A percentile compares a stretch with the other conserved stretches of the same genome.
Evolutionary conservation across 2,329 filamentous ascomycete genomes (phyloP).

Genomic region (Penicillium sp.): DNA sequence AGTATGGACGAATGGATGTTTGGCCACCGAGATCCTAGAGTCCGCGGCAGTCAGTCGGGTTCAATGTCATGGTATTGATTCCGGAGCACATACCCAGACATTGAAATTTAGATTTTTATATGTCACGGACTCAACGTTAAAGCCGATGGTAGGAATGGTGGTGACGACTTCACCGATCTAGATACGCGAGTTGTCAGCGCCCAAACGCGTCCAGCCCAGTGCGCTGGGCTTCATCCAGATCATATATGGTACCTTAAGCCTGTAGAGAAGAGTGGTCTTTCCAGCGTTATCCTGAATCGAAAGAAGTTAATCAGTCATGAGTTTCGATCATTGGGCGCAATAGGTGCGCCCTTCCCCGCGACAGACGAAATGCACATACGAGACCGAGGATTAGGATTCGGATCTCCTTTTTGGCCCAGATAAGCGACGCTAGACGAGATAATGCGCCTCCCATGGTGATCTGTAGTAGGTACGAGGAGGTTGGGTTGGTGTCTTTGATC

Average conservation of each 20-base stretch:
- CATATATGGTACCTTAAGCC: conserved; percentile 70
- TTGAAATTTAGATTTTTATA: conserved; percentile 99
- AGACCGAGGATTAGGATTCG: conserved; percentile 91
- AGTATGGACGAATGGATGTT: conserved; percentile 98
- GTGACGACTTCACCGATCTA: conserved; percentile 98
- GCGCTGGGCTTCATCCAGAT: neutral
- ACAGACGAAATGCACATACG: conserved; percentile 55
- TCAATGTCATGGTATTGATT: neutral
- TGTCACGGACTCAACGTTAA: conserved; percentile 98
- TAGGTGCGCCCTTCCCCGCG: conserved; percentile 16
- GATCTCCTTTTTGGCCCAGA: conserved; percentile 97
- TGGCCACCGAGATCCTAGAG: conserved; percentile 85
- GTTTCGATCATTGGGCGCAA: conserved; percentile 1
- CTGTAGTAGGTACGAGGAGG: conserved; percentile 17
- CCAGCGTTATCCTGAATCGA: conserved; percentile 83
- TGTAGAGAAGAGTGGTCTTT: conserved; percentile 95
- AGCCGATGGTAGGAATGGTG: conserved; percentile 97
- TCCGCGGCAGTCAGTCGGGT: conserved; percentile 4
- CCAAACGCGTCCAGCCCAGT: neutral
- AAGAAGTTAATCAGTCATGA: conserved; percentile 10
- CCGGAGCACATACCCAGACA: conserved; percentile 72
- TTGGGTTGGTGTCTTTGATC: conserved; percentile 2
- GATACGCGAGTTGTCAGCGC: conserved; percentile 10
- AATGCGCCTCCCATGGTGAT: conserved; percentile 55
- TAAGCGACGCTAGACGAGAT: conserved; percentile 64